phyloP scores from a whole-genome alignment of 2,329 filamentous ascomycete species.

The Aspergillus pseudonomiae region DNA sequence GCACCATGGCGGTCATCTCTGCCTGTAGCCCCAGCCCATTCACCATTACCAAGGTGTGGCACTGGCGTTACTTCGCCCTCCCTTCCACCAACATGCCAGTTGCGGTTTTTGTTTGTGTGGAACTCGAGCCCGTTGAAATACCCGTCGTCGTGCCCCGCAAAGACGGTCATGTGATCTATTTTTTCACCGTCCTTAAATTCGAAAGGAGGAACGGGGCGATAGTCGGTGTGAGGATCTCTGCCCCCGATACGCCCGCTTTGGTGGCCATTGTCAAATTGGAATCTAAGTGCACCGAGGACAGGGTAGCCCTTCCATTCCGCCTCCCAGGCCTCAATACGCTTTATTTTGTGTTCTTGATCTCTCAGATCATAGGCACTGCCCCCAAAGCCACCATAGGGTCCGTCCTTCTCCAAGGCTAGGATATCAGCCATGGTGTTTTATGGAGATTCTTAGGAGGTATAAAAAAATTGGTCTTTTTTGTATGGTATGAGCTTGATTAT shows the following conservation, averaged over 20 bases:
- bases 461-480: background rate
- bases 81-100: background rate
- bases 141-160: background rate
- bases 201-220: background rate
- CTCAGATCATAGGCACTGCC: background rate
- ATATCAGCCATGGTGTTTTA: background rate
- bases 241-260: background rate
- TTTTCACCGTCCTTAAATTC: background rate
- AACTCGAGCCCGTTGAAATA: background rate
- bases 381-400: background rate
- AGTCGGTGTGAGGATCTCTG: background rate
- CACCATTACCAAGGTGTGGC: background rate
- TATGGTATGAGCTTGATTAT: background rate
- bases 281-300: background rate
- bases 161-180: background rate
- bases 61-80: background rate
- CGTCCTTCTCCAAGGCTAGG: background rate
- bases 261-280: background rate
- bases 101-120: background rate
- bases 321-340: background rate
- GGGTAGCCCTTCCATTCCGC: background rate
- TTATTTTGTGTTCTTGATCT: background rate
- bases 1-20: background rate
- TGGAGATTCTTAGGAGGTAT: background rate
- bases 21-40: background rate